Evolutionary conservation across 257 asterid species (phyloP).

Genomic region (Solanum chiquidenum): DNA sequence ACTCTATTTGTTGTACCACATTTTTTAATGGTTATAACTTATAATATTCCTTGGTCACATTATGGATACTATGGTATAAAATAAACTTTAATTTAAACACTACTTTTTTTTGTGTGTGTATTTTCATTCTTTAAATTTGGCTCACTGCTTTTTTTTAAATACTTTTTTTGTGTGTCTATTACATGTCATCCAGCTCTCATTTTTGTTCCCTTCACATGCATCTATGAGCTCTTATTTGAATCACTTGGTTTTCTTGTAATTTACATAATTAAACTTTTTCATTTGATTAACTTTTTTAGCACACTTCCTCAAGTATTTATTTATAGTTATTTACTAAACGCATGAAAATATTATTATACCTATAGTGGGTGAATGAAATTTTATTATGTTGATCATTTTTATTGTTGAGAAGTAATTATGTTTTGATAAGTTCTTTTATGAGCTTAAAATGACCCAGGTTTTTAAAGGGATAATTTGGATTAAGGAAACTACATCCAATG

Average conservation of each 20-base stretch:
- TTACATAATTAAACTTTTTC: neutral
- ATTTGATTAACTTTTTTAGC: neutral
- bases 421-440: neutral
- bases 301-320: neutral
- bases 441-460: neutral
- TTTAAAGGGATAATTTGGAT: too few relatives aligned
- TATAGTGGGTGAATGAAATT: neutral
- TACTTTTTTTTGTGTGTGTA: neutral
- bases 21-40: neutral
- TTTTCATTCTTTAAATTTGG: neutral
- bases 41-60: neutral
- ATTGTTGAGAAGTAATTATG: neutral
- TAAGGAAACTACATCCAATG: neutral
- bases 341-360: neutral
- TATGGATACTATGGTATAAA: neutral
- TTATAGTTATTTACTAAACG: neutral
- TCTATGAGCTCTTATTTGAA: neutral
- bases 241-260: neutral
- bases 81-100: neutral
- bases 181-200: neutral
- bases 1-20: rapidly evolving
- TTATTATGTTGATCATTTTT: neutral
- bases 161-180: neutral
- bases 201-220: neutral
- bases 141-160: neutral